Evolutionary conservation across 305 asterid genomes (phyloP).

Genomic region (Fraxinus angustifolia): DNA sequence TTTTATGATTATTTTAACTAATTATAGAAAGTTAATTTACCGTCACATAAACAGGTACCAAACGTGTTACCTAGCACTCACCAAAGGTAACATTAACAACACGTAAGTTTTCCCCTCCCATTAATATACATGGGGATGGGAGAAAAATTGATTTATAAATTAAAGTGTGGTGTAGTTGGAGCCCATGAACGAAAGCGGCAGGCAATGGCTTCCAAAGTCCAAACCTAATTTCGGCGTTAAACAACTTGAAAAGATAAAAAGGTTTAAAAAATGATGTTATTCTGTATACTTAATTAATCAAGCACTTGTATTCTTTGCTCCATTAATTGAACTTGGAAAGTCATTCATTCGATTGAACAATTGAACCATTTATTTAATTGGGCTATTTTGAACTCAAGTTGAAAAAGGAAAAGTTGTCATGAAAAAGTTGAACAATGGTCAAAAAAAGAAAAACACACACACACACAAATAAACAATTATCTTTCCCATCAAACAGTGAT

Average conservation of each 20-base stretch:
- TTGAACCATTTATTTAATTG: conserved; percentile 12
- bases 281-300: background rate
- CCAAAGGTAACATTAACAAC: background rate
- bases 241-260: background rate
- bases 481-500: no score
- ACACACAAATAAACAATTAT: background rate
- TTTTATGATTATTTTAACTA: no score
- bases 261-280: background rate
- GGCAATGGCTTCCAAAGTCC: conserved; percentile 25
- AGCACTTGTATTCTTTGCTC: background rate
- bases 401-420: background rate
- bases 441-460: conserved; percentile 16
- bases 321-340: conserved; percentile 23
- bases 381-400: conserved; percentile 14
- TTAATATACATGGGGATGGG: background rate
- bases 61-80: no score
- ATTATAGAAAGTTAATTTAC: no score
- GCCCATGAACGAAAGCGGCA: conserved; percentile 45
- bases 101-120: background rate
- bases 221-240: conserved; percentile 48
- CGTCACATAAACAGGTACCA: background rate
- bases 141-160: background rate
- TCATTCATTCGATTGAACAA: conserved; percentile 18
- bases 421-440: conserved; percentile 23
- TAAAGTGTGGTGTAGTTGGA: conserved; percentile 27